Evolutionary conservation across 305 asterid species (phyloP).

Genomic region (Rubia peregrina): DNA sequence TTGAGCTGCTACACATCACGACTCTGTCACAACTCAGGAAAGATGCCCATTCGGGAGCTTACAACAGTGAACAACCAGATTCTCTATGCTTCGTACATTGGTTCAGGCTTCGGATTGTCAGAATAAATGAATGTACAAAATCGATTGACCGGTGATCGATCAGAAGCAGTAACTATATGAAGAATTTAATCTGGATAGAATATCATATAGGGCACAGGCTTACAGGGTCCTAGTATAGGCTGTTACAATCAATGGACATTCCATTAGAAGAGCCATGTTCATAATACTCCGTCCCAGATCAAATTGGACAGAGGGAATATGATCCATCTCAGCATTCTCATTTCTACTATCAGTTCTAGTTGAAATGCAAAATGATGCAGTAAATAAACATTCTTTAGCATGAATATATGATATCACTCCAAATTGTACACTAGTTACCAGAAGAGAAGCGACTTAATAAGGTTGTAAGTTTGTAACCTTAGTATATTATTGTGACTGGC

Average conservation of each 20-base stretch:
- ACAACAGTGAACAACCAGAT: slow-evolving; percentile 34
- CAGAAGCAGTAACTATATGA: background rate
- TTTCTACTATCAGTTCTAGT: background rate
- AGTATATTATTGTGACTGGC: background rate
- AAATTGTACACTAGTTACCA: background rate
- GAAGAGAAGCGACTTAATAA: background rate
- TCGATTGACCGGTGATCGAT: too few relatives aligned
- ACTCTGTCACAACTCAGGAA: slow-evolving; percentile 37
- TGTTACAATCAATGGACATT: too few relatives aligned
- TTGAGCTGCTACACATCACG: slow-evolving; percentile 30
- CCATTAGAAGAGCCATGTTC: background rate
- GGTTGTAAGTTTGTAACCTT: background rate
- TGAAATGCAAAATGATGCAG: background rate
- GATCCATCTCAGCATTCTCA: background rate
- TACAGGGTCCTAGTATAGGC: background rate
- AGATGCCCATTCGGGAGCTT: slow-evolving; percentile 41
- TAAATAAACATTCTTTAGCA: background rate
- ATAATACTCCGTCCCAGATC: too few relatives aligned
- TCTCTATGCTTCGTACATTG: slow-evolving; percentile 23
- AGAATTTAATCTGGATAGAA: background rate
- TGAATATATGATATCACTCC: background rate
- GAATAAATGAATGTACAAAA: background rate
- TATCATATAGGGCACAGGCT: background rate
- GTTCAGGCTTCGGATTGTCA: background rate
- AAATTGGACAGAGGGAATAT: too few relatives aligned